phyloP scores from a whole-genome alignment of 805 yeast species.

The Candida odintsovae region DNA sequence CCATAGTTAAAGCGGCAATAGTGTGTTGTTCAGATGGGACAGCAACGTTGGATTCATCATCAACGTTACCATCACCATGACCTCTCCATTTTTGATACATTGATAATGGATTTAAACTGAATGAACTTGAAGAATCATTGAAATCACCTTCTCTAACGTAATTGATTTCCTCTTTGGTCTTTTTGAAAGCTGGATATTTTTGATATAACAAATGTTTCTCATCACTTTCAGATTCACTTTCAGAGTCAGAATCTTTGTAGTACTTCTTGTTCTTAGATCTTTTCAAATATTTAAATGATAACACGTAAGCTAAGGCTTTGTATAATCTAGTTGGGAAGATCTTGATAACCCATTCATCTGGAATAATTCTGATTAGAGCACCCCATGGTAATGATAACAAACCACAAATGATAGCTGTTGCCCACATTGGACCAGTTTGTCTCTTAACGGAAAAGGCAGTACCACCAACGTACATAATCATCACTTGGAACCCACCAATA shows the following conservation, averaged over 20 bases:
- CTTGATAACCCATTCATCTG: conserved; percentile 67
- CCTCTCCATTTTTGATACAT: conserved; percentile 25
- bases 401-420: conserved; percentile 78
- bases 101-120: conserved; percentile 18
- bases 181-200: conserved; percentile 28
- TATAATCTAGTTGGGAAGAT: conserved; percentile 54
- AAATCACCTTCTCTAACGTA: conserved; percentile 19
- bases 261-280: conserved; percentile 6
- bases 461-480: conserved; percentile 97
- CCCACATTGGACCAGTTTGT: conserved; percentile 89
- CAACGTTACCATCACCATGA: conserved; percentile 11
- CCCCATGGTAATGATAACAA: conserved; percentile 79
- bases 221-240: conserved; percentile 11
- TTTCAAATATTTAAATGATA: conserved; percentile 16
- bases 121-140: conserved; percentile 5
- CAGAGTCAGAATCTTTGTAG: not conserved
- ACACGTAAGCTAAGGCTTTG: conserved; percentile 10
- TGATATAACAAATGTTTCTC: conserved; percentile 17
- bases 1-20: conserved; percentile 42
- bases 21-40: conserved; percentile 17
- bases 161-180: conserved; percentile 26
- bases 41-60: conserved; percentile 12
- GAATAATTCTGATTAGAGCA: conserved; percentile 65
- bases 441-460: conserved; percentile 81
- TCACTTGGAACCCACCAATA: conserved; percentile 78